Evolutionary conservation across 2,329 filamentous ascomycete species (phyloP), one percentile per base, ranked within the genome.

Genomic region (Fusarium tjaetaba): DNA sequence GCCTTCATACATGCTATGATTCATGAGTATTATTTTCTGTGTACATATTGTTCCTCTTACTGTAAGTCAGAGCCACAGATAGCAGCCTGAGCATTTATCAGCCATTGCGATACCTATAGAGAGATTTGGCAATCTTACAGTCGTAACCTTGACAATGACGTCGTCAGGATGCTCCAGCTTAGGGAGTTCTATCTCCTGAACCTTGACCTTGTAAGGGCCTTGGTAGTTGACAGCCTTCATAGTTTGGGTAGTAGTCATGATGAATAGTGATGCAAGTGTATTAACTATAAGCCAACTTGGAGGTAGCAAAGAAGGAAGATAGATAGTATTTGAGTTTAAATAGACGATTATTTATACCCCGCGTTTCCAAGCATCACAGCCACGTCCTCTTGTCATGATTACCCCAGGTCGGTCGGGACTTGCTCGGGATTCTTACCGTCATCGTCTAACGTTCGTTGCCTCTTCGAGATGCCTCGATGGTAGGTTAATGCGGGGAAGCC

Each of bases 221-320:
- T 89, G 86, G 74, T 91, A 91, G 76, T 90, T 89, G 62, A 91
- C 84, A 16, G 89, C 89, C 80, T 90, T 90, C 89, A 91, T 91
- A 32, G 82, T 76, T 11, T 77, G 56, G 2, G 73, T 39, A 45
- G 73, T 39, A 48, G 76, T 49, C 76, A 78, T 78, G 36, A 51
- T 76, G 68, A 53, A 24, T 60, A 51, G 26, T 18, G 51, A 49
- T 58, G 18, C 32, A 42, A 43, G 36, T 59, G 24, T 36, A 43
- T 51, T 51, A 32, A 51, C 22, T 36, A 39, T 63, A 36, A 45
- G 22, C 11, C 34, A 30, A 48, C 24, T 30, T 13, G 20, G 9
- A 28, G 14, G 32, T n/a, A 42, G 39, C 34, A 55, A 55, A 30
- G 34, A 41, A 34, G 18, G 16, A 38, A 32, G 26, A 30, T 15